Conservation (phyloP, 768 basidiomycete species). For the Termitomyces sp. region DNA sequence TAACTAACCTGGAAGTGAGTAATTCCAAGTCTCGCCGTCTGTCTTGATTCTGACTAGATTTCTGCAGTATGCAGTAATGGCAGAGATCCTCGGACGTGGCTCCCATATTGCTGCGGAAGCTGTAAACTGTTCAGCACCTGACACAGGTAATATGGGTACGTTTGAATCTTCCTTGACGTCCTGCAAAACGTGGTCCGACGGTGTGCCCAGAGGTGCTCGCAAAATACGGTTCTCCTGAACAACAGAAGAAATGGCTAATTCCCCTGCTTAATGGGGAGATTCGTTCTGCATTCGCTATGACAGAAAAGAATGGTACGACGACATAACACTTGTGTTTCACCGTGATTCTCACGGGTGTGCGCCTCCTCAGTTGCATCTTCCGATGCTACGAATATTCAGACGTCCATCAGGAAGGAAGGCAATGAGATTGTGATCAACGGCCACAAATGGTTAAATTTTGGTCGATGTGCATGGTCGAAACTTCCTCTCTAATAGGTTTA, state of each 20-base stretch:
- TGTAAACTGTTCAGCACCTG: constrained; percentile 93
- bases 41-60: background rate
- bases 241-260: constrained; percentile 85
- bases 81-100: constrained; percentile 86
- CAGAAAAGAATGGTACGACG: constrained; percentile 74
- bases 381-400: constrained; percentile 92
- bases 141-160: constrained; percentile 97
- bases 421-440: constrained; percentile 90
- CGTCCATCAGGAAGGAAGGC: constrained; percentile 78
- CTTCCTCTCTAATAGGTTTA: background rate
- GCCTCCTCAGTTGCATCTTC: constrained; percentile 71
- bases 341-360: constrained; percentile 4
- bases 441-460: constrained; percentile 76
- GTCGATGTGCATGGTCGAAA: background rate
- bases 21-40: background rate
- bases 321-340: background rate
- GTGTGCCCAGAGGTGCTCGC: constrained; percentile 82
- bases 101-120: constrained; percentile 80
- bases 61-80: constrained; percentile 89
- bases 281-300: constrained; percentile 95
- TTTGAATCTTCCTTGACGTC: background rate
- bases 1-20: constrained; percentile 87
- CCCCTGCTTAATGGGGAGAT: constrained; percentile 91
- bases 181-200: constrained; percentile 1
- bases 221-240: constrained; percentile 84